Base-by-base conservation (phyloP, 768 basidiomycete genomes). In the Agaricus sinodeliciosus region DNA sequence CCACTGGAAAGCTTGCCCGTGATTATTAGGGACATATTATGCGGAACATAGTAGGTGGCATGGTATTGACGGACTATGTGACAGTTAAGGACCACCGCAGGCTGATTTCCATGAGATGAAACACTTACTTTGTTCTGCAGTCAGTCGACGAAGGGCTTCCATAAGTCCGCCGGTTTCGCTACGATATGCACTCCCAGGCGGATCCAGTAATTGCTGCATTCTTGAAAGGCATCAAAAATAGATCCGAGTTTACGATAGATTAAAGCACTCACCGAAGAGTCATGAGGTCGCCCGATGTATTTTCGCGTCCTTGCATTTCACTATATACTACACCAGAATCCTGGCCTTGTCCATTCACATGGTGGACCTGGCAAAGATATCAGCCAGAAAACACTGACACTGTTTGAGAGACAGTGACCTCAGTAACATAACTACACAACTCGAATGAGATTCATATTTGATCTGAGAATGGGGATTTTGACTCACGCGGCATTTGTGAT, bases 151-250 rank as follows among this genome's bases (percentile, higher is more conserved):
- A 22, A 99, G 71, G 2, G 91, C 90, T 56, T 90, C 84, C 91
- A 97, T 94, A 35, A 98, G 69, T 25, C 96, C 96, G 18, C 96
- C 96, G 0, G 94, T 98, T 76, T 99, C 96, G 59, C 92, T 94
- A 25, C 94, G 81, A 63, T 98, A 96, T 6, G 83, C 96, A 63
- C 89, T 97, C 16, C 78, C 81, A 36, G 77, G 68, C 26, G 89
- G 87, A 61, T 96, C 91, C 35, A 93, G 60, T n/a, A 86, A 66
- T 19, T 86, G 82, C 64, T 96, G 93, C 53, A 81, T 72, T 31
- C 90, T 94, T 62, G 28, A 48, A 37, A 49, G 37, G 11, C n/a
- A 27, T 51, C 27, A 46, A 48, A 22, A 31, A 19, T 25, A 41
- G 39, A 18, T 13, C 18, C 13, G 9, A 16, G 16, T 28, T 6